Base-by-base conservation (phyloP, 2,329 filamentous ascomycete species). In the Helicocarpus griseus region DNA sequence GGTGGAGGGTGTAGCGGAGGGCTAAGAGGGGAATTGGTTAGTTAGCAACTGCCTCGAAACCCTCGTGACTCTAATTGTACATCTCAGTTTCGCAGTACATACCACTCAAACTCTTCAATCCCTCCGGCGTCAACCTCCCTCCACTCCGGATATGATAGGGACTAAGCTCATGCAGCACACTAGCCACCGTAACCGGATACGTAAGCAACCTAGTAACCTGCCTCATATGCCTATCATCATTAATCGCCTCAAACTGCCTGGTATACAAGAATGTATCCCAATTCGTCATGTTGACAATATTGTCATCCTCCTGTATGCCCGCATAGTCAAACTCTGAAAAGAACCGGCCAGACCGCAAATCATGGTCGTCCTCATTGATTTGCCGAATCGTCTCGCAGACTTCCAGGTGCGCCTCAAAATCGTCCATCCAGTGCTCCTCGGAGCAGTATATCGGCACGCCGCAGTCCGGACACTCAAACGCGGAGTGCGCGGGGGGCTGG, bases 211-310 rank as follows among this genome's bases (percentile, higher is more conserved):
- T 82, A 1, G 93, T 98, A 24, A 89, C 90, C 69, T 98, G 94
- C 54, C 93, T 80, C 83, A 98, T 86, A 62, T 83, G 85, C 53
- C 91, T 81, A 65, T 95, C 90, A 55, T 89, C 83, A 66, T 98
- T 89, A 64, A 98, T 83, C 4, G 94, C 94, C 58, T 85, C 80
- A 62, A 93, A 97, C 61, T 95, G 86, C 62, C 93, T 79, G 2
- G 89, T 94, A 66, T 95, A 98, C 64, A 98, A 75, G 61, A 94
- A 88, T 0, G 93, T 97, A 69, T 98, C 93, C 93, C 93, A 98
- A 68, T 94, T 98, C 40, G 86, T 95, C 86, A 98, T 90, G 70
- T 98, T 98, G 58, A 96, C 82, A 58, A 93, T 78, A 31, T 89
- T 87, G 67, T 96, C 91, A 58, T 96, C 90, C 66, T 96, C 83